These are phyloP conservation scores for Botrytis porri DNA, from an alignment of 2,329 filamentous ascomycete genomes.

Conservation along the genomic window DNA sequence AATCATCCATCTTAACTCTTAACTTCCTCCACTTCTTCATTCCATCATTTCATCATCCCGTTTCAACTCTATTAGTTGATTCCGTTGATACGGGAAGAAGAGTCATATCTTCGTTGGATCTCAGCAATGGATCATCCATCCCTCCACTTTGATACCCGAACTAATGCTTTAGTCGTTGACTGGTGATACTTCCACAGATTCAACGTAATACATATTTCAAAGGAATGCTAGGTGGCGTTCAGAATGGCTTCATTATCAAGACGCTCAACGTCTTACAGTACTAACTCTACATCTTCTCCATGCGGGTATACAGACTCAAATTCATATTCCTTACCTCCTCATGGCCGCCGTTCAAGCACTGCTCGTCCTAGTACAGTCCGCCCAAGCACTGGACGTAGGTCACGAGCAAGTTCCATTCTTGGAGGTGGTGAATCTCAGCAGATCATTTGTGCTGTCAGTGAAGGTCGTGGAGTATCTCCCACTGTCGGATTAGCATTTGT, in stretches of 20 bases:
- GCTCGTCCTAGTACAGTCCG: constrained; percentile 33
- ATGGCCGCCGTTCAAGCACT: constrained; percentile 32
- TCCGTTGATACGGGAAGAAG: not conserved
- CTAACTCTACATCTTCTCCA: constrained; percentile 32
- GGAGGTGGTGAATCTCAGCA: constrained; percentile 57
- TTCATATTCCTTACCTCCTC: constrained; percentile 26
- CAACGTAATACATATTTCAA: not conserved
- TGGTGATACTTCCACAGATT: not conserved
- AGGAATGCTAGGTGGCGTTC: not conserved
- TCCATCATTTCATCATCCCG: not conserved
- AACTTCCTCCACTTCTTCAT: too few species aligned
- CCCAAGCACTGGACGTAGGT: constrained; percentile 35
- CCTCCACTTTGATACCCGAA: constrained; percentile 17
- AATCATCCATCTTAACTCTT: not conserved
- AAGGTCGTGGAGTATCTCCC: constrained; percentile 82
- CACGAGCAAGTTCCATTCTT: constrained; percentile 33
- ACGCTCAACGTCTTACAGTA: constrained; percentile 32
- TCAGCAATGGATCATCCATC: constrained; percentile 5
- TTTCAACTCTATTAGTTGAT: not conserved
- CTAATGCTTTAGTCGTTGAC: constrained; percentile 23
- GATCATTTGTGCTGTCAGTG: constrained; percentile 83
- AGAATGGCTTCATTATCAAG: constrained; percentile 27
- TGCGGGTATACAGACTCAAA: constrained; percentile 34
- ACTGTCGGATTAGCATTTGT: constrained; percentile 83
- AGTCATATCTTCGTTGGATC: not conserved